Evolutionary conservation across 1,284 basidiomycete genomes (phyloP), one percentile per base, ranked within the genome.

Genomic region (Ceratobasidium theobromae): DNA sequence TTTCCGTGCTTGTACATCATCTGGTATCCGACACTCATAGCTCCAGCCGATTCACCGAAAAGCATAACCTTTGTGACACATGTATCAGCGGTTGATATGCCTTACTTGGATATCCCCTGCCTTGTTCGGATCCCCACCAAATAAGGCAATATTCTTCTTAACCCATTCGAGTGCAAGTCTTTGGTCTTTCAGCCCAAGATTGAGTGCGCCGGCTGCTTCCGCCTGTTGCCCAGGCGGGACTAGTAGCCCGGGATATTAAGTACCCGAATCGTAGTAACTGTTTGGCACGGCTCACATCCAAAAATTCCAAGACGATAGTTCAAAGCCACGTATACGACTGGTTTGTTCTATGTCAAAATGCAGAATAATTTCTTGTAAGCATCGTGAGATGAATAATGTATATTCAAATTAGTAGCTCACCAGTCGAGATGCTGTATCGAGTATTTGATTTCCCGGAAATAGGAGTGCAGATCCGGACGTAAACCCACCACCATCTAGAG

Each of bases 151-250:
- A 68, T 81, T 76, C 65, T 76, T 54, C 38, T 78, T 75, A 0
- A 82, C 76, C 80, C 81, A 83, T 67, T 79, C 70, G 4, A 83
- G 72, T 0, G 76, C 78, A 18, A 77, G 72, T 3, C 75, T 72
- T 65, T 81, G 77, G 69, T 82, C 81, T 48, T 70, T 67, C 23
- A 77, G 58, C 21, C 77, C 77, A 18, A 75, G 70, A 58, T 78
- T 78, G 27, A 71, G 73, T 1, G 74, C 74, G 1, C 69, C 68
- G 49, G 73, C 72, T 35, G 70, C 72, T 0, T 71, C 73, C 3
- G 73, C 70, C 30, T 74, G 74, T 4, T 75, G 43, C 69, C 68
- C 27, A 71, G 71, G 58, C 23, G 27, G 0, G 41, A 48, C 69
- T 51, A 16, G 16, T 69, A 12, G 60, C n/a, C n/a, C n/a, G n/a